Evolutionary conservation across 208 protist genomes (phyloP).

Genomic region (Acanthamoeba triangularis): DNA sequence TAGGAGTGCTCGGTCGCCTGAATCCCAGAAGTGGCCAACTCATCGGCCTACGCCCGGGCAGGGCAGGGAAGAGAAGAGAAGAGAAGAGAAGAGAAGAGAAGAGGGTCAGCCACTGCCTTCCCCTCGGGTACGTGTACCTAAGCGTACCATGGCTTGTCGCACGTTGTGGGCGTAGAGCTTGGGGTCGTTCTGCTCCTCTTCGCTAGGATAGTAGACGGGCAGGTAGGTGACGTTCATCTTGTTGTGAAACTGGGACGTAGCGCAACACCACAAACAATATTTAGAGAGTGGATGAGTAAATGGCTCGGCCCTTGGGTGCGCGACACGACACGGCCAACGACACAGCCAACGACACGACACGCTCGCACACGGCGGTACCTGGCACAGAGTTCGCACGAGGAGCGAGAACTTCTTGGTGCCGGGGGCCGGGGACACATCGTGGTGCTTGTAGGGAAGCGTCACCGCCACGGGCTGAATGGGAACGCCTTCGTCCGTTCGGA

Average conservation of each 20-base stretch:
- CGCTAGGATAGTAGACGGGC: conserved; percentile 94
- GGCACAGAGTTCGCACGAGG: not conserved
- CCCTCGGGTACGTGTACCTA: not conserved
- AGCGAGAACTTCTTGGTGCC: conserved; percentile 1
- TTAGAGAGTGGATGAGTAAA: too few relatives aligned
- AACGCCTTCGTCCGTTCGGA: not conserved
- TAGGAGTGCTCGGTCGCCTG: conserved; percentile 47
- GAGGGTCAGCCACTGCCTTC: not conserved
- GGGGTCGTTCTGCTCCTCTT: conserved; percentile 91
- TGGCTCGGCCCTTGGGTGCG: too few relatives aligned
- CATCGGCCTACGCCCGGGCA: not conserved
- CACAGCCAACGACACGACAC: not conserved
- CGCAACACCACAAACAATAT: too few relatives aligned
- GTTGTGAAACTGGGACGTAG: conserved; percentile 92
- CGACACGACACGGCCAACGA: not conserved
- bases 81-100: conserved; percentile 71
- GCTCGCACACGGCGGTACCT: not conserved
- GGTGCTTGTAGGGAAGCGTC: conserved; percentile 34
- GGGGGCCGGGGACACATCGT: not conserved
- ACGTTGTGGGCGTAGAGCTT: conserved; percentile 93
- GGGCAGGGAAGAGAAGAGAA: not conserved
- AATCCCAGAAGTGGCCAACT: not conserved
- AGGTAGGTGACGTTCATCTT: conserved; percentile 92
- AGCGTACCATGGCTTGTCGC: conserved; percentile 24
- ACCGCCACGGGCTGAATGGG: conserved; percentile 13